Evolutionary conservation across 768 basidiomycete species (phyloP).

Genomic region (Boletus coccyginus): DNA sequence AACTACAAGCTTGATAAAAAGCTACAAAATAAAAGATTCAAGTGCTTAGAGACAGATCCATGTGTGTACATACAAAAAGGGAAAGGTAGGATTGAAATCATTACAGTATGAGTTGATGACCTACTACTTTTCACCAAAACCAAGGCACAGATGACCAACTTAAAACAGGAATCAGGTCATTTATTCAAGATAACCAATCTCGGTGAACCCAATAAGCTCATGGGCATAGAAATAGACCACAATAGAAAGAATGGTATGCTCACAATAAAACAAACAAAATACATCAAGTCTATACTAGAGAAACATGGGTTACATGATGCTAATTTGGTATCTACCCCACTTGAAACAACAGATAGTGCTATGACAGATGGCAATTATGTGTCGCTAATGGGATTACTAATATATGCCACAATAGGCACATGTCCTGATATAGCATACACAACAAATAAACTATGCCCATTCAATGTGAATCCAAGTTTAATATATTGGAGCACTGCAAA

Average conservation of each 20-base stretch:
- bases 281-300: constrained; percentile 2
- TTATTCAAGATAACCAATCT: not conserved
- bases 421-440: constrained; percentile 11
- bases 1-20: constrained; percentile 21
- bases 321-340: constrained; percentile 3
- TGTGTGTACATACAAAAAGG: not conserved
- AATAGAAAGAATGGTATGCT: not conserved
- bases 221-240: not conserved
- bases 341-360: accelerated
- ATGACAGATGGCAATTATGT: not conserved
- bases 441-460: not conserved
- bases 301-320: not conserved
- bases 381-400: constrained; percentile 16
- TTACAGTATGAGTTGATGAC: not conserved
- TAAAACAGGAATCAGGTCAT: not conserved
- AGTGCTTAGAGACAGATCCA: not conserved
- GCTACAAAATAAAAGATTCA: not conserved
- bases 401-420: constrained; percentile 19
- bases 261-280: not conserved
- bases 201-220: not conserved
- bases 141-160: not conserved
- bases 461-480: constrained; percentile 2
- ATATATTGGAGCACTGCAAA: constrained; percentile 15
- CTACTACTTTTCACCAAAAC: not conserved
- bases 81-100: not conserved